Evolutionary conservation across 441 rosid species (phyloP), one percentile per base, ranked within the genome.

Genomic region (Capsella rubella): DNA sequence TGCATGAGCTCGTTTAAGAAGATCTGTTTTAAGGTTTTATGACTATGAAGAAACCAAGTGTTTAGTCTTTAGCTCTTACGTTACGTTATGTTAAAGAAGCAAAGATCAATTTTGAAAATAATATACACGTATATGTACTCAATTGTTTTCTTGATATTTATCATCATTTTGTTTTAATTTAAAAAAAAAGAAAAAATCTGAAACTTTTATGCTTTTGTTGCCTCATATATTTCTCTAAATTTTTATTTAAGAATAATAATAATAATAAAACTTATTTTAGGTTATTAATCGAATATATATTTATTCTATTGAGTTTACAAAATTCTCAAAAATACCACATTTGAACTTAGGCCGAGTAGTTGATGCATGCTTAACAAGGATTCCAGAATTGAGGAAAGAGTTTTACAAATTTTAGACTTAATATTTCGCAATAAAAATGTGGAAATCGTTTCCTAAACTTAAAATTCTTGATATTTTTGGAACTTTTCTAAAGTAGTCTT

Each of bases 21-120:
- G 52, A 16, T 47, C 12, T 5, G 52, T 25, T 47, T 47, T 47
- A 50, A 50, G 54, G 3, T 9, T 50, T 54, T 47, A 35, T 21
- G 69, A 72, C 66, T 43, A 56, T 39, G 29, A 66, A 31, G 67
- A 58, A 66, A 74, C 67, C 67, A 74, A 57, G 67, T 58, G 61
- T 34, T 34, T 39, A 49, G 60, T 40, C 78, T 67, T 66, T 49
- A 16, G 56, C 15, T 49, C 67, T 21, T 60, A 21, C 13, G 65
- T 58, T 66, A 65, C 11, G 68, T 71, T 49, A 15, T 12, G 42
- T 37, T 8, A 9, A 31, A 35, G 46, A 67, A 58, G 54, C 67
- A 50, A 74, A 58, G 31, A 74, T n/a, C 73, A 49, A 66, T 3
- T 56, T 64, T 57, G 53, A 45, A 27, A 47, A 13, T 74, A 57